These are phyloP conservation scores for Atractiella rhizophila DNA, from an alignment of 768 basidiomycete species.

Conservation along the genomic window DNA sequence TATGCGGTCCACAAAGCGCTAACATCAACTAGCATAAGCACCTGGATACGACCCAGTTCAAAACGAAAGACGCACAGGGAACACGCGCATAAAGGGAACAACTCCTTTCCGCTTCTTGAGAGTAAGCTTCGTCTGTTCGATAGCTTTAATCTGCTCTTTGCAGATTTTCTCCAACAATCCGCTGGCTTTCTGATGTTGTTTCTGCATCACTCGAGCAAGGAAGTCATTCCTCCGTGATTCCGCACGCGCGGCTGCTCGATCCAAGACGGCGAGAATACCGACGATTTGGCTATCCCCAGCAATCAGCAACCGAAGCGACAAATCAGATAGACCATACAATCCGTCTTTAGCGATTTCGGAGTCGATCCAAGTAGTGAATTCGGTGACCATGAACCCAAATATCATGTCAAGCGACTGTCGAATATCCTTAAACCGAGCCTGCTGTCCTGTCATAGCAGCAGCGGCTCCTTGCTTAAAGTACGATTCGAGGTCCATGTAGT, in stretches of 20 bases:
- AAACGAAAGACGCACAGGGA: constrained; percentile 31
- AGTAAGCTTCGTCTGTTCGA: constrained; percentile 72
- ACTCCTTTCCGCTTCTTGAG: constrained; percentile 83
- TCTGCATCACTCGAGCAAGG: constrained; percentile 43
- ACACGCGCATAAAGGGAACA: constrained; percentile 70
- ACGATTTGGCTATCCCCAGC: constrained; percentile 42
- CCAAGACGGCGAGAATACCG: constrained; percentile 52
- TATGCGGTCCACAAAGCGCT: constrained; percentile 47
- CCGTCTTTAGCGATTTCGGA: constrained; percentile 44
- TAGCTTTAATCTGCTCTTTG: constrained; percentile 63
- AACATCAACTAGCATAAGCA: not conserved
- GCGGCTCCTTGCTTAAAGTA: constrained; percentile 86
- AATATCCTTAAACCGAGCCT: constrained; percentile 22
- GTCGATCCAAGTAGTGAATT: constrained; percentile 67
- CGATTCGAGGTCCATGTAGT: constrained; percentile 76
- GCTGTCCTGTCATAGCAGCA: constrained; percentile 39
- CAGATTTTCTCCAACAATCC: constrained; percentile 34
- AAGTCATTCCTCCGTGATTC: constrained; percentile 58
- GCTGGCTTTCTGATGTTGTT: constrained; percentile 34
- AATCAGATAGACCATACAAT: constrained; percentile 31
- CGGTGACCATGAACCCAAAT: constrained; percentile 68
- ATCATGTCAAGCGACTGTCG: constrained; percentile 79
- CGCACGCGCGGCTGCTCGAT: constrained; percentile 47
- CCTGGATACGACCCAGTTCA: too few species aligned
- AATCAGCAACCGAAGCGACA: not conserved